Evolutionary conservation across 2,329 filamentous ascomycete species (phyloP).

Genomic region (Bertia moriformis): DNA sequence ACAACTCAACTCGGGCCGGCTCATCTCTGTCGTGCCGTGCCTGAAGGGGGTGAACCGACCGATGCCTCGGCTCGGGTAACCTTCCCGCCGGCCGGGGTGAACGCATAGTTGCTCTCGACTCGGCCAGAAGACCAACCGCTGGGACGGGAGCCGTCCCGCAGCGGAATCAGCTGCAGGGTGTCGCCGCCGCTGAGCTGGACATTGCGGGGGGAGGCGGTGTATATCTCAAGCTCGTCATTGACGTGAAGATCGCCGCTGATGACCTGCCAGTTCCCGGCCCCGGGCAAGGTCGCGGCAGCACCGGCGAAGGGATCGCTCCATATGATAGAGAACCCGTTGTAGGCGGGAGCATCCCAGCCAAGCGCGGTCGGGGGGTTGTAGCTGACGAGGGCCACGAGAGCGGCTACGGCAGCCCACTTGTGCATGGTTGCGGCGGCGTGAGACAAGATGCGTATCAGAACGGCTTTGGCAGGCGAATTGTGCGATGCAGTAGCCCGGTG

Average conservation of each 20-base stretch:
- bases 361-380: no score
- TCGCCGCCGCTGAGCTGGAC: conserved; percentile 5
- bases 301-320: conserved; percentile 3
- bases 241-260: conserved; percentile 5
- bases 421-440: no score
- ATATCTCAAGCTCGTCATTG: conserved; percentile 5
- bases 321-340: conserved; percentile 2
- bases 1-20: no score
- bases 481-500: no score
- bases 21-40: no score
- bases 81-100: neutral
- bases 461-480: no score
- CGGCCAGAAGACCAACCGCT: neutral
- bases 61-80: neutral
- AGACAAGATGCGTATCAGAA: no score
- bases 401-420: no score
- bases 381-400: no score
- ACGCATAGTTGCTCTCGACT: neutral
- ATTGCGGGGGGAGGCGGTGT: conserved; percentile 4
- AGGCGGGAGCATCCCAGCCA: conserved; percentile 2
- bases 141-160: conserved; percentile 2
- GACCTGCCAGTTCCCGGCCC: conserved; percentile 3
- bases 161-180: conserved; percentile 5
- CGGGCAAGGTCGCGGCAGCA: conserved; percentile 1
- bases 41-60: neutral